phyloP scores from a whole-genome alignment of 75 land plant genomes.

The Pinus albicaulis region DNA sequence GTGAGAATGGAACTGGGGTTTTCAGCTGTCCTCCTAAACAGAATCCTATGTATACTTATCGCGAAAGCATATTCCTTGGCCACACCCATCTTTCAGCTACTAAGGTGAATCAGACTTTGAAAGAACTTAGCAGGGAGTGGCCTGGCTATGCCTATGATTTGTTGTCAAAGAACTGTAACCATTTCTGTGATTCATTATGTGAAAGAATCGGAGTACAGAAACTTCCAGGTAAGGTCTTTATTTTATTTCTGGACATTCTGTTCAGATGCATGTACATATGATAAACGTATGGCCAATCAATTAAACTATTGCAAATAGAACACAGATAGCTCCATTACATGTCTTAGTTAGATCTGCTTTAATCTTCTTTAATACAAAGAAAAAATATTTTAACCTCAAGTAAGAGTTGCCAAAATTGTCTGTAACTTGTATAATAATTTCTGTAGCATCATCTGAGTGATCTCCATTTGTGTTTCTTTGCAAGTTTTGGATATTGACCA shows the following conservation, averaged over 20 bases:
- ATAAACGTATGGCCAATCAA: background rate
- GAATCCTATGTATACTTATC: slow-evolving; percentile 92
- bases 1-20: slow-evolving; percentile 88
- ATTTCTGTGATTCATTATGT: slow-evolving; percentile 89
- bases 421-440: too few relatives aligned
- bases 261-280: background rate
- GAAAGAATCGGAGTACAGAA: slow-evolving; percentile 70
- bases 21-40: slow-evolving; percentile 75
- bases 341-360: too few relatives aligned
- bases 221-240: slow-evolving; percentile 63
- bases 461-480: too few relatives aligned
- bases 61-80: slow-evolving; percentile 79
- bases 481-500: too few relatives aligned
- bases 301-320: too few relatives aligned
- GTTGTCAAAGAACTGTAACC: slow-evolving; percentile 84
- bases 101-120: slow-evolving; percentile 58
- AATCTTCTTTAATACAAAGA: background rate
- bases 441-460: too few relatives aligned
- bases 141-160: slow-evolving; percentile 78
- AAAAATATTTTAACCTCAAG: background rate
- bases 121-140: slow-evolving; percentile 77
- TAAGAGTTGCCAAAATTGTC: background rate
- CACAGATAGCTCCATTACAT: too few relatives aligned
- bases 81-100: slow-evolving; percentile 46
- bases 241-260: background rate